A percentile compares a stretch with the other conserved stretches of the same genome.
Evolutionary conservation across 495 filamentous ascomycete species (phyloP).

Genomic region (Coniosporium apollinis): DNA sequence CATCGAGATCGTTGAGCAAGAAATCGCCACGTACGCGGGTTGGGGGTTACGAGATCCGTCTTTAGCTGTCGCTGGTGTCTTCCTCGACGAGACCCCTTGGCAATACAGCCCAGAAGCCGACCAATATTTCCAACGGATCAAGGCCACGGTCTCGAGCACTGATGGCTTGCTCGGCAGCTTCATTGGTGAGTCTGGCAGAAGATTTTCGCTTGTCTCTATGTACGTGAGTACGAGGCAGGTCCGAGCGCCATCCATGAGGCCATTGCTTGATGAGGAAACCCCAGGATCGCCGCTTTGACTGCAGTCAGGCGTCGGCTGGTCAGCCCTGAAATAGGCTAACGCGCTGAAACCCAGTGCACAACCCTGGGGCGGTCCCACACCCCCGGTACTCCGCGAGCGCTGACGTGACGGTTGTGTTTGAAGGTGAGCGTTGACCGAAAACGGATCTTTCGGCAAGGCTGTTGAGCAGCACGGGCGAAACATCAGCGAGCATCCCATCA

Average conservation of each 20-base stretch:
- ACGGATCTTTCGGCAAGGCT: no score
- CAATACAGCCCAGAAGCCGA: neutral
- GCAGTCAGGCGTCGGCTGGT: neutral
- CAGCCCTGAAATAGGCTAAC: no score
- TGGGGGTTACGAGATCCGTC: neutral
- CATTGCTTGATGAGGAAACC: neutral
- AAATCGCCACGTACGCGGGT: slow-evolving; percentile 7
- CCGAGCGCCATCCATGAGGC: neutral
- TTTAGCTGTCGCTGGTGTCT: slow-evolving; percentile 9
- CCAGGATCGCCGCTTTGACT: neutral
- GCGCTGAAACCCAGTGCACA: no score
- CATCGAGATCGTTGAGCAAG: slow-evolving; percentile 1
- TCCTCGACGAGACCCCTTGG: slow-evolving; percentile 10
- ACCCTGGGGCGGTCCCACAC: slow-evolving; percentile 5
- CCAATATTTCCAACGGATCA: neutral
- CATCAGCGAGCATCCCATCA: no score
- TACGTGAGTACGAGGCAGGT: no score
- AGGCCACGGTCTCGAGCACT: neutral
- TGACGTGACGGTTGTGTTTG: slow-evolving; percentile 6
- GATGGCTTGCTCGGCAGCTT: neutral
- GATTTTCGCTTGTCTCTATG: neutral
- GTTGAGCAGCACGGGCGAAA: no score
- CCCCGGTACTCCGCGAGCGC: neutral
- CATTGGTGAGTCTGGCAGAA: neutral
- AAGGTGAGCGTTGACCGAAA: no score